Conservation (phyloP, 225 moss, liverwort and hornwort genomes). For the Asterella californica region DNA sequence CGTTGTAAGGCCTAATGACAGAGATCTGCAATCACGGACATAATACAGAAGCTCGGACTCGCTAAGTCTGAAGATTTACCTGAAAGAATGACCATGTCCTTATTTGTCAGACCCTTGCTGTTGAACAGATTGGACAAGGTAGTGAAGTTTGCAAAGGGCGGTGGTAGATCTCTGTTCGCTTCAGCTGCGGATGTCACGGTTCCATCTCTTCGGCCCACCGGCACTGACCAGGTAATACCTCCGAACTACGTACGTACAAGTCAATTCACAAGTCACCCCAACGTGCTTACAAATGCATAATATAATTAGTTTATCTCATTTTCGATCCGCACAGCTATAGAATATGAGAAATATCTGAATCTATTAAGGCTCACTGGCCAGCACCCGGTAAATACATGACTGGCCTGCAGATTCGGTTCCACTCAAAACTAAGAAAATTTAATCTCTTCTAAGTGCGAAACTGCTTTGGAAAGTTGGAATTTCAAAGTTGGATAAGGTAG, state of each 20-base stretch:
- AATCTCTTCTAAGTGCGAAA: too few relatives aligned
- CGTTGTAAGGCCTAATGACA: not conserved
- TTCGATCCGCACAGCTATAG: too few relatives aligned
- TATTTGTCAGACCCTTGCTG: slow-evolving; percentile 20
- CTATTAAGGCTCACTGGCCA: too few relatives aligned
- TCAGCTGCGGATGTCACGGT: slow-evolving; percentile 31
- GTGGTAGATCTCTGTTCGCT: slow-evolving; percentile 32
- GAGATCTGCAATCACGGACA: not conserved
- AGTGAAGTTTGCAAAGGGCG: slow-evolving; percentile 25
- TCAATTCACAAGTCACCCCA: not conserved
- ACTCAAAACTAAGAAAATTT: too few relatives aligned
- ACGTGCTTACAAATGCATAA: too few relatives aligned
- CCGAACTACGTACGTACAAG: not conserved
- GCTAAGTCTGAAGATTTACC: too few relatives aligned
- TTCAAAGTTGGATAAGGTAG: too few relatives aligned
- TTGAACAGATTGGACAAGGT: slow-evolving; percentile 32
- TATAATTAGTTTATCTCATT: too few relatives aligned
- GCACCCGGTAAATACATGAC: too few relatives aligned
- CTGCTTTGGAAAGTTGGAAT: too few relatives aligned
- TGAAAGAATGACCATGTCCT: slow-evolving; percentile 38
- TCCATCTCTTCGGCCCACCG: slow-evolving; percentile 39
- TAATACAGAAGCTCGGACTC: not conserved
- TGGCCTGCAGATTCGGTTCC: too few relatives aligned
- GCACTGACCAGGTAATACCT: slow-evolving; percentile 24
- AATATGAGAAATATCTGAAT: too few relatives aligned